Evolutionary conservation across 2,329 filamentous ascomycete genomes (phyloP).

Genomic region (Alternaria gansuensis): DNA sequence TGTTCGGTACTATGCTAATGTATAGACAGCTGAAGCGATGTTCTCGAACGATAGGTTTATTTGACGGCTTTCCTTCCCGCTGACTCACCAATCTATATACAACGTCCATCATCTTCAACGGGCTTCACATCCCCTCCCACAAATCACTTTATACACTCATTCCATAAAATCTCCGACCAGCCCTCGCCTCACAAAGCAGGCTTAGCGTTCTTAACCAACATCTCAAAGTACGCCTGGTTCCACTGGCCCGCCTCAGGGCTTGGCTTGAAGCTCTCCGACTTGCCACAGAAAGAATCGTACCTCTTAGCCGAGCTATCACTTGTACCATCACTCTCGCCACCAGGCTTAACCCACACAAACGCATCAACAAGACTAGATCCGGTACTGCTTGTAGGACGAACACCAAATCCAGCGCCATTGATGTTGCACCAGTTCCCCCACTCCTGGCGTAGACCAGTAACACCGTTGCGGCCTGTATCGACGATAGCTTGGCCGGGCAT

Average conservation of each 20-base stretch:
- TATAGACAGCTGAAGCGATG: slow-evolving; percentile 8
- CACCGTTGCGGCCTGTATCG: slow-evolving; percentile 68
- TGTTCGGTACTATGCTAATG: neutral
- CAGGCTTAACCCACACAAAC: slow-evolving; percentile 77
- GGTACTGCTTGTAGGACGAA: slow-evolving; percentile 67
- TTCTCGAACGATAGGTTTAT: slow-evolving; percentile 7
- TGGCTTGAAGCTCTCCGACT: slow-evolving; percentile 65
- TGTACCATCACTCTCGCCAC: slow-evolving; percentile 64
- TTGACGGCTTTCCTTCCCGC: neutral
- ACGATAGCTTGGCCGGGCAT: slow-evolving; percentile 65
- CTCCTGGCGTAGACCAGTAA: slow-evolving; percentile 55
- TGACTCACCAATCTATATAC: slow-evolving; percentile 24
- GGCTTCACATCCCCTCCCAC: neutral
- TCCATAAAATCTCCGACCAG: neutral
- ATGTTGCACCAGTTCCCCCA: slow-evolving; percentile 77
- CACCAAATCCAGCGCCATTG: slow-evolving; percentile 70
- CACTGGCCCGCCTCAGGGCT: slow-evolving; percentile 75
- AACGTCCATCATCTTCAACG: neutral
- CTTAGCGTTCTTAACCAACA: slow-evolving; percentile 51
- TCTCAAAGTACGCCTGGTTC: slow-evolving; percentile 63
- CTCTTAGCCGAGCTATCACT: slow-evolving; percentile 55
- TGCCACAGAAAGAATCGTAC: slow-evolving; percentile 67
- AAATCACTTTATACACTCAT: neutral
- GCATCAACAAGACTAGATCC: slow-evolving; percentile 67
- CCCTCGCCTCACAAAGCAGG: slow-evolving; percentile 42